Base-by-base conservation (phyloP, 306 rosid species). In the Cicer pinnatifidum region DNA sequence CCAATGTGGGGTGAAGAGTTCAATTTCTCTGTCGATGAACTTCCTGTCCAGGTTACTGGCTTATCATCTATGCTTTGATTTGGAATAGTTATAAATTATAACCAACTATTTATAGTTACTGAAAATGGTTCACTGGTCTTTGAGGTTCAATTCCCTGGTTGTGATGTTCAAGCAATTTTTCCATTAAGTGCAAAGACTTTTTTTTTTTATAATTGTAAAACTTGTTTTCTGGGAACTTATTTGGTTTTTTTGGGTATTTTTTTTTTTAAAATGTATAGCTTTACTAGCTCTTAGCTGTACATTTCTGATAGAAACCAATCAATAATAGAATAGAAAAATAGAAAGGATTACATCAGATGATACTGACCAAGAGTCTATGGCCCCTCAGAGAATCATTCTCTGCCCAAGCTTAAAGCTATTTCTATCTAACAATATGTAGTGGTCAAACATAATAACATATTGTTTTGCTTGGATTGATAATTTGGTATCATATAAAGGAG, bases 1-100 rank as follows among this genome's bases (percentile, higher is more conserved):
- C 98, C 98, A 65, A 87, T 91, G 98, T 94, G 98, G 98, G 98
- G 98, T 3, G 98, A 94, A 87, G 98, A 91, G 83, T 94, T 94
- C 82, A 87, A 91, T 87, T 94, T 94, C 86, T 83, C 90, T 66
- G 97, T 88, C 59, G 96, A 94, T 64, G 96, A 94, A 86, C 95
- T 94, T 76, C 98, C 98, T 69, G 98, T 88, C 47, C 86, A 91
- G 98, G 98, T 94, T 78, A 62, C 43, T 57, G 75, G 43, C 68
- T 62, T 68, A 48, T 68, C 64, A 50, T 67, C 65, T 38, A 52
- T 51, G 63, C 64, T 68, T 67, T 19, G 70, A 59, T 72, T 39
- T 68, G n/a, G 17, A 40, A 35, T 80, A 39, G 35, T 47, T 73
- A 54, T 76, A 10, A 60, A 20, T 47, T 77, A 62, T 77, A 17